Conservation (phyloP, 805 yeast species). For the Candida broadrunensis region DNA sequence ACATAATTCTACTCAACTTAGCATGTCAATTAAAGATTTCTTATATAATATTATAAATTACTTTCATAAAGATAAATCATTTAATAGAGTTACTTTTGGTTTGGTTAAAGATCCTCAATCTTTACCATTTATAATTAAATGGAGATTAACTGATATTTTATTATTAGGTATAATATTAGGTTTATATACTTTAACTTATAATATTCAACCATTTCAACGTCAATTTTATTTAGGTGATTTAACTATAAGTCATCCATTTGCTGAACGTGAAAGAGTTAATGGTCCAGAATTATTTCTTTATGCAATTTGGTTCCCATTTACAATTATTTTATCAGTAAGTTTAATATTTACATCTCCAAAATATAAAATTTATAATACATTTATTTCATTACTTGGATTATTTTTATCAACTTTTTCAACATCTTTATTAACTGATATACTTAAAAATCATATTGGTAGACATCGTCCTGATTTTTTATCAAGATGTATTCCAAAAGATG, state of each 20-base stretch:
- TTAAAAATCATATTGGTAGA: slow-evolving; percentile 85
- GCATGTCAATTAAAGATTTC: slow-evolving; percentile 10
- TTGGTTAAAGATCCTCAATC: slow-evolving; percentile 10
- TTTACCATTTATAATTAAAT: slow-evolving; percentile 12
- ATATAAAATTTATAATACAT: slow-evolving; percentile 59
- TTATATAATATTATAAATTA: slow-evolving; percentile 13
- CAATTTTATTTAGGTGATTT: slow-evolving; percentile 75
- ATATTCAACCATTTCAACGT: slow-evolving; percentile 64
- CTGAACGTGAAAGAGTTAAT: slow-evolving; percentile 70
- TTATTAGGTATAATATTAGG: slow-evolving; percentile 19
- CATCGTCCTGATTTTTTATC: slow-evolving; percentile 90
- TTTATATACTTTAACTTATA: slow-evolving; percentile 18
- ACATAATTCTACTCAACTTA: too few relatives aligned
- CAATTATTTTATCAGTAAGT: slow-evolving; percentile 31
- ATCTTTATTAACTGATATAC: slow-evolving; percentile 62
- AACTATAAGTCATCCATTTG: slow-evolving; percentile 78
- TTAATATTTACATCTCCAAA: slow-evolving; percentile 45
- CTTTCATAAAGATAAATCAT: slow-evolving; percentile 17
- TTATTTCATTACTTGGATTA: slow-evolving; percentile 66
- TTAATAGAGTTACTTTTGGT: slow-evolving; percentile 29
- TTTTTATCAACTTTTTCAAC: slow-evolving; percentile 57
- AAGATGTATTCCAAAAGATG: slow-evolving; percentile 69
- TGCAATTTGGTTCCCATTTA: slow-evolving; percentile 50
- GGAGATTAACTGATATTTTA: slow-evolving; percentile 25
- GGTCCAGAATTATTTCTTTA: slow-evolving; percentile 51